Base-by-base conservation (phyloP, 1,284 basidiomycete genomes). In the Heterobasidion irregulare region DNA sequence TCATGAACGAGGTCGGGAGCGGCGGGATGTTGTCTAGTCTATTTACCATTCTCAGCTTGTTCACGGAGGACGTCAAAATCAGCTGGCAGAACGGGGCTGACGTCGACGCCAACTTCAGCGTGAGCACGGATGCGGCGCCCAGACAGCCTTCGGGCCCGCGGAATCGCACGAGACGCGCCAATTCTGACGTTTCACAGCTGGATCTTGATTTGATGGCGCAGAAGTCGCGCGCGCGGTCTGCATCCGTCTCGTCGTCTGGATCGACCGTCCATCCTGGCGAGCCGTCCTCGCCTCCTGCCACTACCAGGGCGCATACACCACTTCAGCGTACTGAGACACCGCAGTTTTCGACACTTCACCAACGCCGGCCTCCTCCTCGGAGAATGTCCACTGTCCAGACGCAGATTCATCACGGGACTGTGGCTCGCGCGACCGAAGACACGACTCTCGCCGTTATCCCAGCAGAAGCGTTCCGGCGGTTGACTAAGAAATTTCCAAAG, bases 361-460 rank as follows among this genome's bases (percentile, higher is more conserved):
- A 52, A 16, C 47, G 49, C 46, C 57, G 47, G 47, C 59, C 47
- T 4, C 57, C 53, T 18, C 59, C 35, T 53, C 26, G 26, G 26
- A 26, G 26, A 6, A 26, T 26, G 26, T 58, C 60, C 35, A 56
- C 56, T 7, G 45, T 50, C 26, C 61, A 62, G 9, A 61, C 58
- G 8, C 63, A 68, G 35, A 62, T 62, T 41, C 79, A 79, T 62
- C 78, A 82, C 61, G 86, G 86, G 6, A 79, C 86, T 2, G 84
- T 98, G 35, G 95, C 94, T 12, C 78, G 95, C 34, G 97, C 96
- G 2, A 89, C 88, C 1, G 89, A 92, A 54, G 96, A 99, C 66
- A 94, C 92, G 4, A 98, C 96, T 0, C 75, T 99, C 8, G 97
- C 96, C n/a, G 96, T 99, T 13, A 98, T 99, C 55, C 97, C 96